Evolutionary conservation across 257 asterid species (phyloP).

Genomic region (Solanum dulcamara): DNA sequence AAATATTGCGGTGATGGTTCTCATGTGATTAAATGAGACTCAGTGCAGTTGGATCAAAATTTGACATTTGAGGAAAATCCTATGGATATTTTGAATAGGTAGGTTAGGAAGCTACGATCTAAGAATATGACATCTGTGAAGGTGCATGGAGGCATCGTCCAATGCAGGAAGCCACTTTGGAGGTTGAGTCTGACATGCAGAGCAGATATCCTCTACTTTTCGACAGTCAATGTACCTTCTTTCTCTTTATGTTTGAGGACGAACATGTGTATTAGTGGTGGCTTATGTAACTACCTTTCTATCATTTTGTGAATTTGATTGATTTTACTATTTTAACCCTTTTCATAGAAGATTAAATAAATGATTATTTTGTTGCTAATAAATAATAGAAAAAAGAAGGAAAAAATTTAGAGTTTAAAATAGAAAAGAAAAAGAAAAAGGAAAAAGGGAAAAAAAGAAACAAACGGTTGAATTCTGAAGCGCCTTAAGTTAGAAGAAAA

Average conservation of each 20-base stretch:
- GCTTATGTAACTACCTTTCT: background rate
- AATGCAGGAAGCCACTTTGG: too few species aligned
- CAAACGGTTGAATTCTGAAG: too few species aligned
- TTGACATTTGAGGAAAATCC: background rate
- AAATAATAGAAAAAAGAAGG: too few species aligned
- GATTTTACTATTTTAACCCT: too few species aligned
- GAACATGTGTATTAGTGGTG: background rate
- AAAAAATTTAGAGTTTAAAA: too few species aligned
- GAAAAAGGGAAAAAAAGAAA: too few species aligned
- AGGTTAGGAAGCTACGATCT: background rate
- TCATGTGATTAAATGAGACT: background rate
- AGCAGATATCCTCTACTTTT: background rate
- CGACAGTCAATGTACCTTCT: too few species aligned
- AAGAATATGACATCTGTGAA: rapidly evolving
- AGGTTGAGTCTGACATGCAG: background rate
- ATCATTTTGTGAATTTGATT: too few species aligned
- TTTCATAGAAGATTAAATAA: too few species aligned
- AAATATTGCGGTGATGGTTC: background rate
- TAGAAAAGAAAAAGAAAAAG: too few species aligned
- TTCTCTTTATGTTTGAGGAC: background rate
- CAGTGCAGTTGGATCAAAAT: background rate
- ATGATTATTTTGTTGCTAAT: too few species aligned
- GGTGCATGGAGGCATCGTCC: background rate
- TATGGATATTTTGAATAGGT: background rate
- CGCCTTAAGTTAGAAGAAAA: too few species aligned